Conservation (phyloP, 2,329 filamentous ascomycete species). For the Aspergillus calidoustus region DNA sequence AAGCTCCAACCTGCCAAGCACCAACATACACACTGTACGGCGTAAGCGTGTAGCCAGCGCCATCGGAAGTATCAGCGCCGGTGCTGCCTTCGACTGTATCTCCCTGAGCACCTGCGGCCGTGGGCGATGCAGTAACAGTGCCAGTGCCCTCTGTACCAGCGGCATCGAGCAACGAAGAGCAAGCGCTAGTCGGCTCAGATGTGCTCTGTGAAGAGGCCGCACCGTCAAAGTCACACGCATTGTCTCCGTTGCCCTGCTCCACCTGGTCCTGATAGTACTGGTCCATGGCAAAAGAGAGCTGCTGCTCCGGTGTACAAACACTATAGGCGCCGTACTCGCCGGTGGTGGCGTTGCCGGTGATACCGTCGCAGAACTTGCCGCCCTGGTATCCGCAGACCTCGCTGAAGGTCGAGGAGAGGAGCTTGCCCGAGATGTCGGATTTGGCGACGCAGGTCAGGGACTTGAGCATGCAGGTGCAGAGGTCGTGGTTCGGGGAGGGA, state of each 20-base stretch:
- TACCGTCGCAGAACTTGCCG: conserved; percentile 42
- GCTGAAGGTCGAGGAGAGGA: conserved; percentile 71
- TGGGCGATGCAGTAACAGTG: conserved; percentile 41
- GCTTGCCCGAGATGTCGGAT: conserved; percentile 57
- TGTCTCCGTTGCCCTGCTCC: conserved; percentile 36
- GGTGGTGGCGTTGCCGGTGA: conserved; percentile 43
- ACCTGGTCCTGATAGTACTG: conserved; percentile 47
- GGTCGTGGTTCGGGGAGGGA: conserved; percentile 73
- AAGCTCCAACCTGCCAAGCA: conserved; percentile 42
- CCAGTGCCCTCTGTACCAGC: conserved; percentile 45
- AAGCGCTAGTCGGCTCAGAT: conserved; percentile 38
- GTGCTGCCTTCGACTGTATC: conserved; percentile 15
- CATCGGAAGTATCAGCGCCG: conserved; percentile 28
- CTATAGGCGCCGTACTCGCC: conserved; percentile 52
- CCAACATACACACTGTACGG: conserved; percentile 38
- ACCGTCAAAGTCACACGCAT: conserved; percentile 49
- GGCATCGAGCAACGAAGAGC: conserved; percentile 41
- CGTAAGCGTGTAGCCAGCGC: conserved; percentile 33
- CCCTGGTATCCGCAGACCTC: conserved; percentile 44
- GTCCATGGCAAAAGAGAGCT: conserved; percentile 50
- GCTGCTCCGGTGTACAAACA: conserved; percentile 46
- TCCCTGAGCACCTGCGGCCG: conserved; percentile 26
- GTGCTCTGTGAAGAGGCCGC: conserved; percentile 42
- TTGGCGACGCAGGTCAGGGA: conserved; percentile 71
- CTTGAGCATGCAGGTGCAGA: conserved; percentile 84